Evolutionary conservation across 169 alveolate genomes (phyloP).

Genomic region (Babesia gibsoni): DNA sequence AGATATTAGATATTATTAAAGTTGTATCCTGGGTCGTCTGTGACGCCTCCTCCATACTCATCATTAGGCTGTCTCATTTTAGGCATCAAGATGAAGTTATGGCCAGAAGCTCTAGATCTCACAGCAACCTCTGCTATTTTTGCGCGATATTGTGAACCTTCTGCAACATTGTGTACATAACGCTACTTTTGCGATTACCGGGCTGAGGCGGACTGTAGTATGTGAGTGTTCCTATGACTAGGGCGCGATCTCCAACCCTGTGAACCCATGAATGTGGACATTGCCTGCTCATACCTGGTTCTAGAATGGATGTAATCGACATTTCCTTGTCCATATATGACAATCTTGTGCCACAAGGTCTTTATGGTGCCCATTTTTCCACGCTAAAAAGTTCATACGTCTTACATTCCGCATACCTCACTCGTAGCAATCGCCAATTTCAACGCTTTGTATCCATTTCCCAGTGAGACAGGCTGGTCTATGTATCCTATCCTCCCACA

Average conservation of each 20-base stretch:
- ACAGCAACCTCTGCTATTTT: constrained; percentile 28
- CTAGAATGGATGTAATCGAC: constrained; percentile 49
- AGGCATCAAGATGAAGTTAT: constrained; percentile 31
- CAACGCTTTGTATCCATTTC: constrained; percentile 27
- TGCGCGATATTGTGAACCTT: constrained; percentile 10
- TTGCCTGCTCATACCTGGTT: constrained; percentile 37
- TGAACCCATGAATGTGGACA: not conserved
- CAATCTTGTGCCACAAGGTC: constrained; percentile 64
- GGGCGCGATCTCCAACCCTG: constrained; percentile 64
- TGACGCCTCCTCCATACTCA: constrained; percentile 4
- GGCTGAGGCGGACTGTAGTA: constrained; percentile 30
- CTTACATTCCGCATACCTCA: not conserved
- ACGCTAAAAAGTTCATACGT: constrained; percentile 13
- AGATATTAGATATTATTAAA: not conserved
- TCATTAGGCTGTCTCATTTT: constrained; percentile 8
- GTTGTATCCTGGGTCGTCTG: not conserved
- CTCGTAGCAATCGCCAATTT: constrained; percentile 42
- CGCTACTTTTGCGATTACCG: not conserved
- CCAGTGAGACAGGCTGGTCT: constrained; percentile 25
- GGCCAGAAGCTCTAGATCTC: constrained; percentile 5
- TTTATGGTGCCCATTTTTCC: constrained; percentile 21
- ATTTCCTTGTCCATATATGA: constrained; percentile 52
- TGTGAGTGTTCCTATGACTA: constrained; percentile 40
- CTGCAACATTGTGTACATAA: not conserved
- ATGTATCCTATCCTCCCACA: constrained; percentile 57